Evolutionary conservation across 306 rosid species (phyloP).

Genomic region (Pyrus communis): DNA sequence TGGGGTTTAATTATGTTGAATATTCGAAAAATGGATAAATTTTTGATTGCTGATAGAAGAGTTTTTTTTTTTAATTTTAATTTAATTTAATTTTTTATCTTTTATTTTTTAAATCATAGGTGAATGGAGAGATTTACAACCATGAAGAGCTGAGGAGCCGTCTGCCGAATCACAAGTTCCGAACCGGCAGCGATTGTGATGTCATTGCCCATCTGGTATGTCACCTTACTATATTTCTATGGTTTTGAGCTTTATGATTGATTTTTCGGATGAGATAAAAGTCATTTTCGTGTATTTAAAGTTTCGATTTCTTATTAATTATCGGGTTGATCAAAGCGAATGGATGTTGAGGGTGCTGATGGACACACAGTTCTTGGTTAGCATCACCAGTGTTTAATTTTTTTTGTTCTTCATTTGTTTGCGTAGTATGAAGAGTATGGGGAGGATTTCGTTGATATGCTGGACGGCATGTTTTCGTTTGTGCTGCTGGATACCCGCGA

Average conservation of each 20-base stretch:
- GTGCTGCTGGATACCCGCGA: slow-evolving; percentile 90
- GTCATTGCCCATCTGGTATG: slow-evolving; percentile 87
- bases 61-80: not conserved
- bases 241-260: not conserved
- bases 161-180: slow-evolving; percentile 59
- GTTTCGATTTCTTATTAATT: too few species aligned
- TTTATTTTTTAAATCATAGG: slow-evolving; percentile 31
- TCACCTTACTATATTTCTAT: not conserved
- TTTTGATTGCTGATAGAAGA: not conserved
- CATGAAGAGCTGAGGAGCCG: slow-evolving; percentile 77
- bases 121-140: slow-evolving; percentile 93
- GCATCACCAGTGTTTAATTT: not conserved
- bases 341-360: not conserved
- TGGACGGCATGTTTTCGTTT: slow-evolving; percentile 88
- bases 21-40: not conserved
- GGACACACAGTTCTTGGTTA: not conserved
- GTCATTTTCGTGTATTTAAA: not conserved
- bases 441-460: slow-evolving; percentile 74
- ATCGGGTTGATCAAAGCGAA: too few species aligned
- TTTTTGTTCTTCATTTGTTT: slow-evolving; percentile 8
- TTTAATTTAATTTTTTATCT: too few species aligned
- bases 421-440: slow-evolving; percentile 82
- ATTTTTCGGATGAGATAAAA: not conserved
- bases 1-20: not conserved
- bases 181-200: slow-evolving; percentile 93